Evolutionary conservation across 225 moss, liverwort and hornwort genomes (phyloP), one percentile per base, ranked within the genome.

Genomic region (Pleurozium schreberi): DNA sequence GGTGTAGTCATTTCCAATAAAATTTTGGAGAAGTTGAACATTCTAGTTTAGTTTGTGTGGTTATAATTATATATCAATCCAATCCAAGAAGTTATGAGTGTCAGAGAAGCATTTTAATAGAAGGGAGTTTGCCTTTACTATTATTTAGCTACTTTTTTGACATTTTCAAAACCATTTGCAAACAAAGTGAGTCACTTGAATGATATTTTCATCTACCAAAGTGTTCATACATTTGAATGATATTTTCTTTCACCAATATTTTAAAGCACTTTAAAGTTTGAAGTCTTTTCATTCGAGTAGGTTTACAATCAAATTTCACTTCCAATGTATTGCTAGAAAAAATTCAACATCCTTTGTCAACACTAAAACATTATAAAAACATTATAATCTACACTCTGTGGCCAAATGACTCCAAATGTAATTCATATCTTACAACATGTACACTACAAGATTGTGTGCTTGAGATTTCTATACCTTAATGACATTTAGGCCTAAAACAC

Each of bases 61-160:
- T 70, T 42, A 25, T 23, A 42, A 8, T 26, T 70, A 8, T 4
- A 15, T 70, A 70, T 25, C 8, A 42, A 42, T 42, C 25, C 8
- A 42, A 42, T 42, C 25, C 8, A 26, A 23, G 4, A 42, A 70
- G 9, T n/a, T n/a, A 69, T 8, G 4, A 69, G 5, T 69, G 40
- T 40, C 14, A 26, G 3, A 40, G n/a, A 70, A 26, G 2, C 25
- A 70, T 70, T 42, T 42, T 11, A 70, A 25, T 15, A 42, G 8
- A 25, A 42, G 9, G 8, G 4, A 49, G 23, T 1, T 42, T 14
- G 2, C 42, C 16, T 71, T 28, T 0, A 0, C 27, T 28, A 14
- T 0, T 9, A 26, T 69, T 15, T 40, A 8, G 2, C 15, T 70
- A 70, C 5, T 23, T 14, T n/a, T 43, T 71, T 70, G 43, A 16